These are phyloP conservation scores for Tetrahymena borealis DNA, from an alignment of 73 alveolate species.

Conservation along the genomic window DNA sequence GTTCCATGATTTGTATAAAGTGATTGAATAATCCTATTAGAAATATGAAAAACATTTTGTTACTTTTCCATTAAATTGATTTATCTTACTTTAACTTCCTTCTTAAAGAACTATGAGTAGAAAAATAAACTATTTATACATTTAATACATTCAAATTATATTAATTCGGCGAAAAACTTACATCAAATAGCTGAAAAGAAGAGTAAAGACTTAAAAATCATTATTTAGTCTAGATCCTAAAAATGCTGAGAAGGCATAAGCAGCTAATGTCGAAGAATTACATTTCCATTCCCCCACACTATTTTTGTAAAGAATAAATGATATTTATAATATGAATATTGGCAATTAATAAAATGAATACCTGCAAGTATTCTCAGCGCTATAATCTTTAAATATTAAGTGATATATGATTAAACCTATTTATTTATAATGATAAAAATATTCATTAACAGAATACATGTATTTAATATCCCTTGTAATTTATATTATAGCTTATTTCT, in stretches of 20 bases:
- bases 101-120: background rate
- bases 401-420: background rate
- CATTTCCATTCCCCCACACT: background rate
- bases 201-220: background rate
- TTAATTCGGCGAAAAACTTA: background rate
- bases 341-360: background rate
- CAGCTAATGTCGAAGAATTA: background rate
- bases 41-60: background rate
- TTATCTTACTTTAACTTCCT: background rate
- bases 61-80: background rate
- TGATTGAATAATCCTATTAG: background rate
- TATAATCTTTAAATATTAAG: background rate
- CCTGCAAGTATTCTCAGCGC: background rate
- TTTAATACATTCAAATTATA: background rate
- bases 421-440: no score
- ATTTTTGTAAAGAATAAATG: background rate
- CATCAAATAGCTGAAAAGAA: background rate
- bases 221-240: background rate
- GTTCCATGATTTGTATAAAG: background rate
- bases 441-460: no score
- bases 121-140: background rate
- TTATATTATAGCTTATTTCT: no score
- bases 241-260: background rate
- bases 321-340: background rate
- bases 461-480: no score